A percentile compares a stretch with the other conserved stretches of the same genome.
phyloP scores from a whole-genome alignment of 2,329 filamentous ascomycete genomes.

The Scytalidium sp. region DNA sequence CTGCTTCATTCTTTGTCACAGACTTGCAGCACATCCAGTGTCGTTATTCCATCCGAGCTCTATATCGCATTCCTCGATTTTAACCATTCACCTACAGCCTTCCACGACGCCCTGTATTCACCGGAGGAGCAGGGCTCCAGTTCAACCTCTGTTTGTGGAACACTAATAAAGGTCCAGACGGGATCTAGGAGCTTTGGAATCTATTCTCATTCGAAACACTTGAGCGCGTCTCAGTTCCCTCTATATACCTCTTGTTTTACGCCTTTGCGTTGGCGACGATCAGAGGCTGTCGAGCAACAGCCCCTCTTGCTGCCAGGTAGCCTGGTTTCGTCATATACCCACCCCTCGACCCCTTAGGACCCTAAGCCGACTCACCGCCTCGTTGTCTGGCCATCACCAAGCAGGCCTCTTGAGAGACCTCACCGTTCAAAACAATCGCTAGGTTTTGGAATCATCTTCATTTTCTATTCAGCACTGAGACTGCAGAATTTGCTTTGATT shows the following conservation, averaged over 20 bases:
- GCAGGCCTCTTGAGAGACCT: constrained; percentile 1
- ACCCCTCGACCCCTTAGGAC: background rate
- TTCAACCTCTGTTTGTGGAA: background rate
- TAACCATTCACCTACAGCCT: background rate
- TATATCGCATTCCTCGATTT: background rate
- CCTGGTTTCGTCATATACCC: background rate
- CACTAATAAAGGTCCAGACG: background rate
- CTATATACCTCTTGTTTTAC: background rate
- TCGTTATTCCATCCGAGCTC: background rate
- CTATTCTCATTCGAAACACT: background rate
- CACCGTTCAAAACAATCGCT: background rate
- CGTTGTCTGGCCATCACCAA: constrained; percentile 10
- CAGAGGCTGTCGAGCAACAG: constrained; percentile 1
- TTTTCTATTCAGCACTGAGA: background rate
- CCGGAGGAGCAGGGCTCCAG: background rate
- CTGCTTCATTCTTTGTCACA: background rate
- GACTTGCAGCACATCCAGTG: background rate
- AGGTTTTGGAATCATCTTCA: constrained; percentile 2
- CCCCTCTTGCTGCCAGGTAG: background rate
- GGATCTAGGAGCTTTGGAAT: background rate
- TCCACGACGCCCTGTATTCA: background rate
- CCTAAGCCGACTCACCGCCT: constrained; percentile 13
- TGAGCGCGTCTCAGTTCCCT: background rate
- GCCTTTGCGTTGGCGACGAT: background rate
- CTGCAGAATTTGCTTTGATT: background rate